Evolutionary conservation across 108 stramenopile genomes (phyloP).

Genomic region (Stephanodiscus minutulus): DNA sequence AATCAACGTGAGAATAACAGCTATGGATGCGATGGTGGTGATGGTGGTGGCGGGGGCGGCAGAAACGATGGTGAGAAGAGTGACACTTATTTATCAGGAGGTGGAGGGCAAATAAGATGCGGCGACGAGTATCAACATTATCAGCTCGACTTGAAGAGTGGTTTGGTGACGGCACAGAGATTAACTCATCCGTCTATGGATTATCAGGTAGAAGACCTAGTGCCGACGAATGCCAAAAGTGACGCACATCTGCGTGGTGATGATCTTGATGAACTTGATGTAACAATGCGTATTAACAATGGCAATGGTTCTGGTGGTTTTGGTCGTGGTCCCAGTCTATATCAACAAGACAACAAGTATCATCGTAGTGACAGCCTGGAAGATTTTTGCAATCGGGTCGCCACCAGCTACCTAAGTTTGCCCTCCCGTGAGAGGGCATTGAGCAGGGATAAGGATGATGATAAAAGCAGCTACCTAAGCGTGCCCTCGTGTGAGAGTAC

Average conservation of each 20-base stretch:
- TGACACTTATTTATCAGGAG: neutral
- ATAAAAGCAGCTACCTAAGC: neutral
- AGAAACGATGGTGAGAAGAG: no score
- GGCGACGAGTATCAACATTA: neutral
- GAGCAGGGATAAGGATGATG: neutral
- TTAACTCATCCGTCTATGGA: no score
- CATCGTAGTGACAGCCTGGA: neutral
- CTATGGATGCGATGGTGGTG: neutral
- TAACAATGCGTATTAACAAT: no score
- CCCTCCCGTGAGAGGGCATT: neutral
- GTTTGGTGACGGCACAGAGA: no score
- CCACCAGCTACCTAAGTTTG: neutral
- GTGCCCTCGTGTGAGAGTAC: neutral
- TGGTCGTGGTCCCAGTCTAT: neutral
- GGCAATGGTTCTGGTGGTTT: no score
- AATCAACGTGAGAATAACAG: neutral
- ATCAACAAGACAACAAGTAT: neutral
- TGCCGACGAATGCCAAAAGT: no score
- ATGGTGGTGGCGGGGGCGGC: no score
- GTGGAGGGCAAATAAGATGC: neutral
- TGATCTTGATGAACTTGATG: no score
- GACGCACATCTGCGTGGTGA: no score
- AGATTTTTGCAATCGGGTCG: constrained; percentile 3
- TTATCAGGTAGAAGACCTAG: no score
- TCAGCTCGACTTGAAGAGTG: no score